A percentile compares a stretch with the other conserved stretches of the same genome.
These are phyloP conservation scores for Calycina herbarum DNA, from an alignment of 2,329 filamentous ascomycete genomes.

Conservation along the genomic window DNA sequence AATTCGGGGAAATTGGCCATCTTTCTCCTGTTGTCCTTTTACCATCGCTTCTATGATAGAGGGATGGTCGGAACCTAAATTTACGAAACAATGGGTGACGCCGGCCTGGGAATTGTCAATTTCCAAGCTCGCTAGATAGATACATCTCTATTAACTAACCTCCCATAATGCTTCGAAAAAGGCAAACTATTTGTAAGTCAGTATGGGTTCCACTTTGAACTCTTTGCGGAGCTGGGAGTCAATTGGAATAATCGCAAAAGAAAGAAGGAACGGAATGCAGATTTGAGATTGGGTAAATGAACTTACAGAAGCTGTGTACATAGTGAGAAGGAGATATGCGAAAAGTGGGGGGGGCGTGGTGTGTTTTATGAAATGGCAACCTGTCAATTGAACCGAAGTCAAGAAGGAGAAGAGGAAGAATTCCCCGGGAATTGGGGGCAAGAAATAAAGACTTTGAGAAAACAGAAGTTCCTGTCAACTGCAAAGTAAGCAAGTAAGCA, in stretches of 20 bases:
- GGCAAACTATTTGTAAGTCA: constrained; percentile 47
- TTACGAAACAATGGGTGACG: constrained; percentile 56
- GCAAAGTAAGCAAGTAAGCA: background rate
- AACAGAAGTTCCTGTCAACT: background rate
- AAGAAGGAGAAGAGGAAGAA: background rate
- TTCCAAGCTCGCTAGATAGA: background rate
- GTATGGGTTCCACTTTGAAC: background rate
- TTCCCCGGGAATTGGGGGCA: background rate
- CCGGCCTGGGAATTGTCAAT: constrained; percentile 41
- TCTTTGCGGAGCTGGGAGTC: background rate
- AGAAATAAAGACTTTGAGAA: background rate
- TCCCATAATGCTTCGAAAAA: constrained; percentile 75
- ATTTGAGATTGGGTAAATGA: background rate
- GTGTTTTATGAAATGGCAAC: background rate
- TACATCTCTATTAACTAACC: constrained; percentile 19
- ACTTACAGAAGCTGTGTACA: constrained; percentile 58
- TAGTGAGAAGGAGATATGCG: background rate
- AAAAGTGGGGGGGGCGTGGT: too few species aligned
- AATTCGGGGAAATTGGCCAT: constrained; percentile 61
- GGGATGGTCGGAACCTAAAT: constrained; percentile 62
- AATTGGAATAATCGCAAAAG: background rate
- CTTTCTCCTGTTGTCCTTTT: constrained; percentile 67
- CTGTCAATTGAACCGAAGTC: background rate
- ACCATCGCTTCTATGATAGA: constrained; percentile 73
- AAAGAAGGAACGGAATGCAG: too few species aligned